These are phyloP conservation scores for Triticum urartu DNA, from an alignment of 176 grass and related monocot genomes.

Conservation along the genomic window DNA sequence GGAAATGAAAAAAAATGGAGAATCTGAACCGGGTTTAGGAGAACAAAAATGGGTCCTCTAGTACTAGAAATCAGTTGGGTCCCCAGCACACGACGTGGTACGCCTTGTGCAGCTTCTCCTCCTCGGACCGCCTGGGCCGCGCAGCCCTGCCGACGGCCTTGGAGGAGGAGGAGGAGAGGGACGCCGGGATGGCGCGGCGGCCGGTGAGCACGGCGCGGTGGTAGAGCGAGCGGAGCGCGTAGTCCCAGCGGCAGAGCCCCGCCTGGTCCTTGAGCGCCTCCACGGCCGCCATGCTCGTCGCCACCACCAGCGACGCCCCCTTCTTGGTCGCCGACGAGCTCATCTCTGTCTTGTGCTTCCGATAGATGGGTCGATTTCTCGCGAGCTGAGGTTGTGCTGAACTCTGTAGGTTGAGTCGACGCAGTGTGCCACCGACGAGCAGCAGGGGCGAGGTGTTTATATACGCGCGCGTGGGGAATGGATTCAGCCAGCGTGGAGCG, in stretches of 20 bases:
- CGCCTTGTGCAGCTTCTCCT: slow-evolving; percentile 60
- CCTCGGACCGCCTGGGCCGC: slow-evolving; percentile 21
- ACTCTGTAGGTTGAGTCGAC: too few species aligned
- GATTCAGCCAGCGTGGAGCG: too few species aligned
- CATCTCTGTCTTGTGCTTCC: neutral
- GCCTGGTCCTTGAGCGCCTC: slow-evolving; percentile 82
- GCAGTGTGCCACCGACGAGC: too few species aligned
- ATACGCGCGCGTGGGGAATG: too few species aligned
- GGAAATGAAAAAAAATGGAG: neutral
- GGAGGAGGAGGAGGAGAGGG: slow-evolving; percentile 15
- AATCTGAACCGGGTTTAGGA: neutral
- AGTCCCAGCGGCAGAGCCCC: slow-evolving; percentile 70
- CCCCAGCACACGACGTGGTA: slow-evolving; percentile 85
- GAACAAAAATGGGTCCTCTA: neutral
- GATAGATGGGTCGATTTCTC: too few species aligned
- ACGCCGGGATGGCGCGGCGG: slow-evolving; percentile 32
- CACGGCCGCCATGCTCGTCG: slow-evolving; percentile 55
- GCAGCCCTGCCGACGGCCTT: neutral
- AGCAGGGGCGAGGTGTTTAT: too few species aligned
- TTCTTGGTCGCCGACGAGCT: slow-evolving; percentile 33
- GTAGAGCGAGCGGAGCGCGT: slow-evolving; percentile 51
- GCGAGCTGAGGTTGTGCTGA: too few species aligned
- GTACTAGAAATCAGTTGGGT: slow-evolving; percentile 25
- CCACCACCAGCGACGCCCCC: slow-evolving; percentile 51
- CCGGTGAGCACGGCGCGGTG: slow-evolving; percentile 21